Evolutionary conservation across 202 grass and related monocot genomes (phyloP), one percentile per base, ranked within the genome.

Genomic region (Hordeum pubiflorum): DNA sequence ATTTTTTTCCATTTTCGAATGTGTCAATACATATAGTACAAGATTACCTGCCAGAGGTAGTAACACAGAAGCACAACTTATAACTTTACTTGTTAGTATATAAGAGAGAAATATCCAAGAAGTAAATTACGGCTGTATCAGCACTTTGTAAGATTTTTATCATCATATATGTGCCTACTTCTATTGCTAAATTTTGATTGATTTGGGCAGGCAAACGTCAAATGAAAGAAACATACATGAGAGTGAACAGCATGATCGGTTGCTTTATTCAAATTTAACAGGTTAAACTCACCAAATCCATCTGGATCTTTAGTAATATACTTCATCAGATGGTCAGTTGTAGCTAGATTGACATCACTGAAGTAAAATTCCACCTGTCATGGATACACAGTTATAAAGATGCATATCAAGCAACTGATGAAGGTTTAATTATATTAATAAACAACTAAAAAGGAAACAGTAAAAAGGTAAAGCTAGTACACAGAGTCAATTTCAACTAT

Each of bases 271-370:
- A 63, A 70, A 77, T 32, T 72, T 59, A 72, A 15, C 69, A 75
- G 20, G 57, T 31, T 44, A 60, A 81, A 89, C 87, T 82, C 34
- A 91, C 89, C 89, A 91, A 69, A 91, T 56, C 89, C 89, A 24
- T 91, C 89, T n/a, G 89, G 85, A 57, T 87, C 89, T 72, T 87
- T 91, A 67, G 72, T 20, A 3, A 91, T 91, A 36, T 85, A 91
- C 66, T 54, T 91, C 66, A 91, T 85, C 73, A 91, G 79, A 78
- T 87, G 85, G 54, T 91, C 89, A 56, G 89, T 91, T 75, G 89
- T 91, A 31, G 89, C 85, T 66, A 91, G 77, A 91, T 91, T 91
- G 72, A 87, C 79, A 87, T 91, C 89, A 36, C 89, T 91, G 73
- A 91, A 91, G 67, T 91, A 91, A 87, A 87, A 91, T 46, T 91